These are phyloP conservation scores for Aspergillus fijiensis DNA, from an alignment of 2,329 filamentous ascomycete genomes.

Conservation along the genomic window DNA sequence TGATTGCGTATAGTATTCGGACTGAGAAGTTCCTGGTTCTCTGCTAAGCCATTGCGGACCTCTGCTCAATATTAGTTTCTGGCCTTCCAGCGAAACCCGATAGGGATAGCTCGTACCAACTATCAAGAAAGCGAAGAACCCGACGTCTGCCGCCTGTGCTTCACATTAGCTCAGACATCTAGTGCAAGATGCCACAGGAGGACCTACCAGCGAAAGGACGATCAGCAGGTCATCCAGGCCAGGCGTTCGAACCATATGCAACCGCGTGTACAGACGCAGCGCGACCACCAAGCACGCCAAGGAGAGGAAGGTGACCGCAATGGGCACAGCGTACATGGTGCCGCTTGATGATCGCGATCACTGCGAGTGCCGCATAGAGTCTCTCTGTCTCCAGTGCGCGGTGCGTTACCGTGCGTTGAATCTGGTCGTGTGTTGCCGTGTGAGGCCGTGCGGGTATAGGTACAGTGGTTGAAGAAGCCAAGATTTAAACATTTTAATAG, in stretches of 20 bases:
- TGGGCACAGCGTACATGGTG: conserved; percentile 25
- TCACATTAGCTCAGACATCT: neutral
- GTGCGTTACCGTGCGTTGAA: neutral
- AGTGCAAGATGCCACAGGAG: neutral
- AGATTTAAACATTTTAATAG: neutral
- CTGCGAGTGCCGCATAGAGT: neutral
- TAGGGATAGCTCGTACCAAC: conserved; percentile 6
- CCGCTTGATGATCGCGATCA: neutral
- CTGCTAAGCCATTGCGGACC: conserved; percentile 26
- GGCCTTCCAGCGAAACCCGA: neutral
- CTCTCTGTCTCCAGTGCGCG: neutral
- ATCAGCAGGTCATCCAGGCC: conserved; percentile 33
- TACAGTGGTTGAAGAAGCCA: neutral
- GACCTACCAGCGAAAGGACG: conserved; percentile 22
- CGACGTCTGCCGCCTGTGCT: conserved; percentile 13
- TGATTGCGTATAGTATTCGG: conserved; percentile 13
- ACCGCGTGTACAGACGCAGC: conserved; percentile 25
- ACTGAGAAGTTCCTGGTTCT: conserved; percentile 3
- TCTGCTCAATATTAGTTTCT: conserved; percentile 14
- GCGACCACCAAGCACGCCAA: conserved; percentile 23
- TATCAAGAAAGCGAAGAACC: conserved; percentile 16
- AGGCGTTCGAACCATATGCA: conserved; percentile 22
- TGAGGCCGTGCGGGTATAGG: neutral
- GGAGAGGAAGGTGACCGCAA: conserved; percentile 22
- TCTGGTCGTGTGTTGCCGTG: neutral